phyloP scores from a whole-genome alignment of 108 stramenopile genomes.

The Skeletonema menzelii region DNA sequence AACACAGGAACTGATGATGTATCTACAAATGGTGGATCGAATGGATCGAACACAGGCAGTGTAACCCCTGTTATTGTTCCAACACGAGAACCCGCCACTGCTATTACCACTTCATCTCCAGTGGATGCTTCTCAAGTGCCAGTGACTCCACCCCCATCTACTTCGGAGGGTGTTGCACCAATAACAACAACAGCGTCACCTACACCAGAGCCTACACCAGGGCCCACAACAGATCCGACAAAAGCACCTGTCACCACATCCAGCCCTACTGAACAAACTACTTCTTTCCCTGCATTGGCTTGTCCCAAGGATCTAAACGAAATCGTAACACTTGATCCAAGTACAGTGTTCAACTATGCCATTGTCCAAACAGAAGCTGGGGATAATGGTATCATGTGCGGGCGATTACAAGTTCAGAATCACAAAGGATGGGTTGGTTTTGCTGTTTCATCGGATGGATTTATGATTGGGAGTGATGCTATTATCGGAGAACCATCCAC shows the following conservation, averaged over 20 bases:
- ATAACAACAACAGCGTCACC: neutral
- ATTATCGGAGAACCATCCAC: slow-evolving; percentile 40
- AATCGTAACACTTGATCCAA: neutral
- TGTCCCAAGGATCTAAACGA: neutral
- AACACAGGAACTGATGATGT: neutral
- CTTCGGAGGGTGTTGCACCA: neutral
- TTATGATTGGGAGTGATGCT: slow-evolving; percentile 39
- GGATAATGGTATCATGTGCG: slow-evolving; percentile 2
- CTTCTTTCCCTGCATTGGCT: neutral
- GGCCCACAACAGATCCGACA: neutral
- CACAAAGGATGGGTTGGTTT: slow-evolving; percentile 36
- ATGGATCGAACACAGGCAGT: no score
- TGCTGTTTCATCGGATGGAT: slow-evolving; percentile 11
- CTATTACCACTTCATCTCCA: neutral
- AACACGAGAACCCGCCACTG: neutral
- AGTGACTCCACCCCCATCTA: neutral
- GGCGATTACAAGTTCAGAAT: neutral
- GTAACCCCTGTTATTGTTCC: neutral
- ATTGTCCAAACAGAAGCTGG: neutral
- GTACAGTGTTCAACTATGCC: neutral
- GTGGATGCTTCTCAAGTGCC: neutral
- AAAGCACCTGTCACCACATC: neutral
- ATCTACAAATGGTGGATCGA: neutral
- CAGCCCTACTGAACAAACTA: neutral
- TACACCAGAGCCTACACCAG: neutral